Evolutionary conservation across 2,329 filamentous ascomycete species (phyloP).

Genomic region (Mariannaea elegans): DNA sequence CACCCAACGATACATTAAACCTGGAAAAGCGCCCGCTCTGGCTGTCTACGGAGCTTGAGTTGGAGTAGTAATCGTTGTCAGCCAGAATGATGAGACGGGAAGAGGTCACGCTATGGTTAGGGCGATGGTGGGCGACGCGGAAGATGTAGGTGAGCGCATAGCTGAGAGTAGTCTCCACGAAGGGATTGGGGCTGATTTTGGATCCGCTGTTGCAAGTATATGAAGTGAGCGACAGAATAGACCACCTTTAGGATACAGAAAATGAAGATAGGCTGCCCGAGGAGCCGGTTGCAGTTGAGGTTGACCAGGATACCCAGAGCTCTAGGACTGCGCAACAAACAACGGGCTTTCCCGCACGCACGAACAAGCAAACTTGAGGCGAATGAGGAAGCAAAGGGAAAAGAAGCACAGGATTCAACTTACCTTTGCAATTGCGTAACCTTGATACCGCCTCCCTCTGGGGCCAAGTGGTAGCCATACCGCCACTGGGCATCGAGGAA

Average conservation of each 20-base stretch:
- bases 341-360: neutral
- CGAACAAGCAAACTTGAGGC: neutral
- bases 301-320: slow-evolving; percentile 4
- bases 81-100: slow-evolving; percentile 86
- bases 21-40: slow-evolving; percentile 70
- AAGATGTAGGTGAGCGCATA: slow-evolving; percentile 87
- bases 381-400: neutral
- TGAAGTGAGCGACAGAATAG: slow-evolving; percentile 24
- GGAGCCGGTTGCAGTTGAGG: neutral
- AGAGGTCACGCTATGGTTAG: slow-evolving; percentile 66
- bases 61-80: slow-evolving; percentile 97
- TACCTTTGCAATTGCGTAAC: slow-evolving; percentile 83
- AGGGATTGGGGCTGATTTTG: slow-evolving; percentile 71
- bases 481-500: slow-evolving; percentile 89
- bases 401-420: slow-evolving; percentile 50
- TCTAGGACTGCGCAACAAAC: neutral
- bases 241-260: neutral
- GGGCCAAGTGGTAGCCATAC: slow-evolving; percentile 78
- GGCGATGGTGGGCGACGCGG: slow-evolving; percentile 48
- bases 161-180: slow-evolving; percentile 89
- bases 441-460: slow-evolving; percentile 79
- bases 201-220: slow-evolving; percentile 51
- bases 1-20: slow-evolving; percentile 77
- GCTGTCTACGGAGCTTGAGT: slow-evolving; percentile 44
- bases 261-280: slow-evolving; percentile 1